These are phyloP conservation scores for Balamuthia mandrillaris DNA, from an alignment of 208 protist genomes.

Conservation along the genomic window DNA sequence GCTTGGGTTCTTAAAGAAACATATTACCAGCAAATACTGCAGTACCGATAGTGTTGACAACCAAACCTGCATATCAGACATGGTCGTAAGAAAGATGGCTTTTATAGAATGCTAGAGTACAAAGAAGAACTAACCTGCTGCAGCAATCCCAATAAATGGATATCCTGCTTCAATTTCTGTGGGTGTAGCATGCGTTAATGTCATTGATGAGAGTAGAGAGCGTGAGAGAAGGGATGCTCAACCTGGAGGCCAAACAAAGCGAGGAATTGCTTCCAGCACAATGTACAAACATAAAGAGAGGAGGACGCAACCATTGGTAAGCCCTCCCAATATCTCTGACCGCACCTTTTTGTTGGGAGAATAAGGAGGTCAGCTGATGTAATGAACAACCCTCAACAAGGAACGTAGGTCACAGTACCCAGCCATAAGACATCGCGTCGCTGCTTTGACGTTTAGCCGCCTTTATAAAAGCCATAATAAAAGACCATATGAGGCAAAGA, in stretches of 20 bases:
- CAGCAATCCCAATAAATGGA: constrained; percentile 66
- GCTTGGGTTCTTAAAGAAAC: background rate
- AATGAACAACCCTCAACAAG: background rate
- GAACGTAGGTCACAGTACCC: too few relatives aligned
- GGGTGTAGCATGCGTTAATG: background rate
- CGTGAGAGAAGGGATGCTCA: background rate
- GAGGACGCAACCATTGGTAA: constrained; percentile 70
- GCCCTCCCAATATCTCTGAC: constrained; percentile 29
- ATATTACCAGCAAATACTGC: constrained; percentile 55
- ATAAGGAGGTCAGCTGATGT: background rate
- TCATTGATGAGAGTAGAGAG: background rate
- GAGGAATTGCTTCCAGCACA: constrained; percentile 58
- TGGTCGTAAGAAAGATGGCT: too few relatives aligned
- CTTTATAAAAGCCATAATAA: too few relatives aligned
- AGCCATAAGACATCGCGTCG: constrained; percentile 29
- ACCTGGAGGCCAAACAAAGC: constrained; percentile 45
- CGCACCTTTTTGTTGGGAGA: constrained; percentile 4
- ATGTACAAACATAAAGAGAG: constrained; percentile 67
- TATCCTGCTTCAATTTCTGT: constrained; percentile 33
- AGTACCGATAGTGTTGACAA: constrained; percentile 68
- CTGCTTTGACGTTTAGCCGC: constrained; percentile 43
- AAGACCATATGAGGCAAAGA: too few relatives aligned
- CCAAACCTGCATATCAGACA: too few relatives aligned
- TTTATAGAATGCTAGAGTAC: too few relatives aligned
- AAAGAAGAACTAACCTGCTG: too few relatives aligned